Evolutionary conservation across 495 filamentous ascomycete species (phyloP).

Genomic region (Aspergillus diversus): DNA sequence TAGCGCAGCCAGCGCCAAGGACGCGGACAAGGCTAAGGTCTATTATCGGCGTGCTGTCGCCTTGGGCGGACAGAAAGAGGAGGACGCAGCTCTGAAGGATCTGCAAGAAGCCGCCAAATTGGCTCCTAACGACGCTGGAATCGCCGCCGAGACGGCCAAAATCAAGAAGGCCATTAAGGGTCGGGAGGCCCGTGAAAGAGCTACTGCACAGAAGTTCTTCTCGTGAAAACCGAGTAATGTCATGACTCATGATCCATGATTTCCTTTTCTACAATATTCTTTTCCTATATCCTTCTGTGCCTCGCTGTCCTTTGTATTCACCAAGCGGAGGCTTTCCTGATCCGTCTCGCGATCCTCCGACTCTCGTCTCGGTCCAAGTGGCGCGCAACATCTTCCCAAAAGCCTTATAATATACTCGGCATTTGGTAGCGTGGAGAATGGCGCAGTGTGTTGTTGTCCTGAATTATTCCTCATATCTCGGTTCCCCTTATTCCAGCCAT

Average conservation of each 20-base stretch:
- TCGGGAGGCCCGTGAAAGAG: slow-evolving; percentile 83
- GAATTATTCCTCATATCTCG: background rate
- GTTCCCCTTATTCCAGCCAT: background rate
- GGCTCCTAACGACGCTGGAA: slow-evolving; percentile 74
- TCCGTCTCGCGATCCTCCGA: background rate
- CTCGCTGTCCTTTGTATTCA: slow-evolving; percentile 18
- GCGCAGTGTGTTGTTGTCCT: slow-evolving; percentile 18
- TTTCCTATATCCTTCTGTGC: background rate
- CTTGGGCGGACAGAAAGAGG: slow-evolving; percentile 74
- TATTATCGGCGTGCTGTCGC: slow-evolving; percentile 82
- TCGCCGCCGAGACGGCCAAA: slow-evolving; percentile 70
- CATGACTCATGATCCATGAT: slow-evolving; percentile 41
- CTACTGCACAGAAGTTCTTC: slow-evolving; percentile 88
- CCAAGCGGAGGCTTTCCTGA: slow-evolving; percentile 7
- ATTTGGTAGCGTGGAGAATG: slow-evolving; percentile 24
- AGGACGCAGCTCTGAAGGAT: slow-evolving; percentile 78
- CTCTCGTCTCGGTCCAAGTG: slow-evolving; percentile 8
- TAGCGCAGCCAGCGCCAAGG: slow-evolving; percentile 56
- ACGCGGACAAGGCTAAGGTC: slow-evolving; percentile 86
- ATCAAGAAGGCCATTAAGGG: slow-evolving; percentile 77
- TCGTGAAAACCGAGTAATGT: slow-evolving; percentile 34
- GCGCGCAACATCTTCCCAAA: slow-evolving; percentile 5
- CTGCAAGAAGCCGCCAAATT: slow-evolving; percentile 76
- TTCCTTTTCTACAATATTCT: slow-evolving; percentile 13
- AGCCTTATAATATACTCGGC: slow-evolving; percentile 14